Conservation (phyloP, 495 filamentous ascomycete genomes). For the Annulohypoxylon stygium region DNA sequence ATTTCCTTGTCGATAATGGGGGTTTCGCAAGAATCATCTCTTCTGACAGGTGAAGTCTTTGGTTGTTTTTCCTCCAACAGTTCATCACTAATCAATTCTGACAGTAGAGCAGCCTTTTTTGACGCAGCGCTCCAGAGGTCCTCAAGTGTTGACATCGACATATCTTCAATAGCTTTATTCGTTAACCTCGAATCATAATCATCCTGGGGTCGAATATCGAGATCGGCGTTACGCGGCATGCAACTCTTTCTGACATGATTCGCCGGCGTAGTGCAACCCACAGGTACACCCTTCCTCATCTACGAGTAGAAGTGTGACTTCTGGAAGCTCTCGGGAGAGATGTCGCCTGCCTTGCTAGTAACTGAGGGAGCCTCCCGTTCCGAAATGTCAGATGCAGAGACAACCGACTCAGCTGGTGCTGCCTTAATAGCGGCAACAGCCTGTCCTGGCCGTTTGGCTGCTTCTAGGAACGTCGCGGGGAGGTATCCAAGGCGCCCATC, state of each 20-base stretch:
- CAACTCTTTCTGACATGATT: background rate
- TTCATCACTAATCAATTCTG: too few relatives aligned
- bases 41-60: background rate
- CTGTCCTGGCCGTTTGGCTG: slow-evolving; percentile 71
- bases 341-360: slow-evolving; percentile 73
- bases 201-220: background rate
- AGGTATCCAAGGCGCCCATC: slow-evolving; percentile 93
- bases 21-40: background rate
- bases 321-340: slow-evolving; percentile 88
- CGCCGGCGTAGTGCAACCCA: background rate
- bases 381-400: slow-evolving; percentile 59
- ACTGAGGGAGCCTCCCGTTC: slow-evolving; percentile 65
- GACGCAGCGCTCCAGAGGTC: background rate
- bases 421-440: slow-evolving; percentile 68
- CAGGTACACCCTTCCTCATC: slow-evolving; percentile 12
- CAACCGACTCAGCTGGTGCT: slow-evolving; percentile 62
- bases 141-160: background rate
- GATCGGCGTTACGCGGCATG: background rate
- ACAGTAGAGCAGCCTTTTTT: background rate
- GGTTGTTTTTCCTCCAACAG: background rate
- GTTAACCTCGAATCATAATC: background rate
- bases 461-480: slow-evolving; percentile 88
- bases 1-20: background rate
- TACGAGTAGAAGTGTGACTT: slow-evolving; percentile 89
- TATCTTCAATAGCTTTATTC: background rate